phyloP scores from a whole-genome alignment of 2,329 filamentous ascomycete species.

The Aspergillus ochraceoroseus region DNA sequence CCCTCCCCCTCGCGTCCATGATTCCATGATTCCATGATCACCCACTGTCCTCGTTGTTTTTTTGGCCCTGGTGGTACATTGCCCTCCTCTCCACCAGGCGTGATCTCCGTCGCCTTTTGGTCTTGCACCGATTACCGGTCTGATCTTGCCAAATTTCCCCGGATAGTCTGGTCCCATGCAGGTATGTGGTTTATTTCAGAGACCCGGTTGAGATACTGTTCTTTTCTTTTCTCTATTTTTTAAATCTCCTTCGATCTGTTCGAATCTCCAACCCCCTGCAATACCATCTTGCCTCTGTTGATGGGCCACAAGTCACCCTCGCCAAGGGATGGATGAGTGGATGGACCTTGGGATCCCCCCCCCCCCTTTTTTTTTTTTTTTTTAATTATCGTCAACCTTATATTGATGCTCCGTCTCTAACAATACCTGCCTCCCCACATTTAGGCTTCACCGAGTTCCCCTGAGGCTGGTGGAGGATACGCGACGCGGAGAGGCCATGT shows the following conservation, averaged over 20 bases:
- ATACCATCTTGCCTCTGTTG: constrained; percentile 1
- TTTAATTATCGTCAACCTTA: no score
- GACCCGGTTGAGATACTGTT: constrained; percentile 7
- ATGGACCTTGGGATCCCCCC: neutral
- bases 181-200: constrained; percentile 30
- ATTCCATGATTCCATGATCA: constrained; percentile 30
- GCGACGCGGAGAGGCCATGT: constrained; percentile 54
- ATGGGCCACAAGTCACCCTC: constrained; percentile 2
- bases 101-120: constrained; percentile 23
- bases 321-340: constrained; percentile 6
- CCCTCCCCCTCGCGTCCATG: constrained; percentile 42
- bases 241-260: constrained; percentile 1
- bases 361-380: no score
- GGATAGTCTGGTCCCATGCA: constrained; percentile 37
- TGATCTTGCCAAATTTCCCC: constrained; percentile 21
- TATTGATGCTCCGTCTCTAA: constrained; percentile 7
- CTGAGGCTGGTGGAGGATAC: constrained; percentile 45
- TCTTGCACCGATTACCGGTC: constrained; percentile 27
- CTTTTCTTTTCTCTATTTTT: no score
- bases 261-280: neutral
- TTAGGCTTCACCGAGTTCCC: constrained; percentile 41
- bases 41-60: constrained; percentile 28
- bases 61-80: constrained; percentile 37
- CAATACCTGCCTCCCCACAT: constrained; percentile 8
- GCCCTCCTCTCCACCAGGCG: constrained; percentile 30